Evolutionary conservation across 1,139 yeast species (phyloP).

Genomic region (Insectozyma bohioensis): DNA sequence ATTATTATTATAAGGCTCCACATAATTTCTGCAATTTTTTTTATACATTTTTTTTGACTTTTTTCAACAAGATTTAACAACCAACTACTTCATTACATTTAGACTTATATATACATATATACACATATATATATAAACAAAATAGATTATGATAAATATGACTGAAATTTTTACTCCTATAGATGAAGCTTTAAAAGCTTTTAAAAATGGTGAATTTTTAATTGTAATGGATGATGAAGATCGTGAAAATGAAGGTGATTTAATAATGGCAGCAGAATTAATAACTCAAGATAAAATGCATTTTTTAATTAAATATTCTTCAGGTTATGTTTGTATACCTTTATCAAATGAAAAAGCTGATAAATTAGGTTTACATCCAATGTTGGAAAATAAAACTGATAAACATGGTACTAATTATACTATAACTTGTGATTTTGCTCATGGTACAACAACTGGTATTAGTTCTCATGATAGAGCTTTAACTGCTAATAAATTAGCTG

Average conservation of each 20-base stretch:
- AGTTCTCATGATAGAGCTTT: constrained; percentile 92
- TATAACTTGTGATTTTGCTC: constrained; percentile 78
- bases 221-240: constrained; percentile 95
- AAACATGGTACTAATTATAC: constrained; percentile 98
- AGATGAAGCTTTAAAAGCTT: constrained; percentile 71
- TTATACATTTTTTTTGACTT: no score
- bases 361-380: constrained; percentile 71
- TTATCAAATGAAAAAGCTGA: constrained; percentile 78
- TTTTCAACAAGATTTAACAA: no score
- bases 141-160: constrained; percentile 11
- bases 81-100: no score
- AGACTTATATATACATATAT: no score
- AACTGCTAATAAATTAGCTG: constrained; percentile 74
- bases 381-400: constrained; percentile 67
- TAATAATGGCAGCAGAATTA: constrained; percentile 85
- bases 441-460: constrained; percentile 96
- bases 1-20: no score
- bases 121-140: no score
- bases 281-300: constrained; percentile 90
- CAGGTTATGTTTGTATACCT: constrained; percentile 95
- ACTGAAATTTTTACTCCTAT: constrained; percentile 14
- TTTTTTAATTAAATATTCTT: constrained; percentile 81
- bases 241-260: constrained; percentile 97
- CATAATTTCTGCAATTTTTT: no score
- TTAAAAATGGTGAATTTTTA: constrained; percentile 82